Evolutionary conservation across 805 yeast species (phyloP).

Genomic region (Ogataea ramenticola): DNA sequence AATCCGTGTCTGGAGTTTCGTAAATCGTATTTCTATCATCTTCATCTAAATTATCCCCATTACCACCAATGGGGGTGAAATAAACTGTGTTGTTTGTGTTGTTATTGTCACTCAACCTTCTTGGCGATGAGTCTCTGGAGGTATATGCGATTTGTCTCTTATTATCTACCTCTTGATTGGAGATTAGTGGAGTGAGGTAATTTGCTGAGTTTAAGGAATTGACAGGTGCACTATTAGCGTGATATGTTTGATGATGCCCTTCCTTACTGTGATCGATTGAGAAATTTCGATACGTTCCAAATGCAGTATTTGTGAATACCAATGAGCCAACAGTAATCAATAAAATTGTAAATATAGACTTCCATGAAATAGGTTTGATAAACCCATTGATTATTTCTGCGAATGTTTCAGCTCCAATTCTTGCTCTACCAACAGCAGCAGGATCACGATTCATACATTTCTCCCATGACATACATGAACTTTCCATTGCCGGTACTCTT

Average conservation of each 20-base stretch:
- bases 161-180: background rate
- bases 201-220: no score
- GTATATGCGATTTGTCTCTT: background rate
- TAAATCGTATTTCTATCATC: background rate
- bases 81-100: background rate
- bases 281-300: slow-evolving; percentile 29
- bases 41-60: background rate
- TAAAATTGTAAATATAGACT: slow-evolving; percentile 47
- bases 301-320: slow-evolving; percentile 42
- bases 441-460: slow-evolving; percentile 82
- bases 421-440: slow-evolving; percentile 45
- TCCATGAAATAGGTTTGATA: slow-evolving; percentile 62
- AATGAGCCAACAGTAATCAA: slow-evolving; percentile 44
- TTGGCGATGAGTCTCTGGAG: background rate
- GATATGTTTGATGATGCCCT: background rate
- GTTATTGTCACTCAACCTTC: background rate
- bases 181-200: no score
- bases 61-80: background rate
- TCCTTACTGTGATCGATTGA: slow-evolving; percentile 12
- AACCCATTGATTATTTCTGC: slow-evolving; percentile 80
- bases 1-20: background rate
- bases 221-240: background rate
- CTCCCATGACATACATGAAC: slow-evolving; percentile 65
- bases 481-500: slow-evolving; percentile 71
- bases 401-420: slow-evolving; percentile 71